phyloP scores from a whole-genome alignment of 768 basidiomycete genomes.

The Heimioporus sp. region DNA sequence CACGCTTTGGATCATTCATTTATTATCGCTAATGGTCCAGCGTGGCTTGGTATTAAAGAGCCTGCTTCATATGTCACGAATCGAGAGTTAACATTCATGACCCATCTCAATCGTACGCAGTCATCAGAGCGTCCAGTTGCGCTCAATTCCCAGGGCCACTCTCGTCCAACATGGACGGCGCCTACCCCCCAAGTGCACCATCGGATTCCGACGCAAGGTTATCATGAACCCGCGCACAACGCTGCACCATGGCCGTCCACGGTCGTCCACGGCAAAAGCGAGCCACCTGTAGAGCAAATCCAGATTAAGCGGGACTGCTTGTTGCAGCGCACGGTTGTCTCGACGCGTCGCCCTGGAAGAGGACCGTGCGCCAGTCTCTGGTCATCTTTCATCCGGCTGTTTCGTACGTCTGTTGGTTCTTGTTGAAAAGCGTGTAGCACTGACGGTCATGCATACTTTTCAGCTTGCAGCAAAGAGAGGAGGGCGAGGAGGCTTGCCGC shows the following conservation, averaged over 20 bases:
- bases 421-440: neutral
- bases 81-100: neutral
- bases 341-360: neutral
- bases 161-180: neutral
- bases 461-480: neutral
- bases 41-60: neutral
- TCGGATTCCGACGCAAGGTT: neutral
- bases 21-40: neutral
- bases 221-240: neutral
- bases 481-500: neutral
- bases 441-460: neutral
- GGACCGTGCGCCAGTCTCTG: neutral
- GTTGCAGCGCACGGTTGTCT: neutral
- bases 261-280: neutral
- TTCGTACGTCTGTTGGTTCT: constrained; percentile 3
- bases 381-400: constrained; percentile 1
- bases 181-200: neutral
- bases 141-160: neutral
- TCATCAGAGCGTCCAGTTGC: neutral
- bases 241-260: neutral
- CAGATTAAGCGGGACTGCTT: constrained; percentile 1
- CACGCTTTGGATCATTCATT: neutral
- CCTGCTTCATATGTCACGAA: neutral
- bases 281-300: constrained; percentile 1
- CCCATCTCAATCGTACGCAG: neutral